Evolutionary conservation across 208 protist species (phyloP).

Genomic region (Trypanosoma theileri): DNA sequence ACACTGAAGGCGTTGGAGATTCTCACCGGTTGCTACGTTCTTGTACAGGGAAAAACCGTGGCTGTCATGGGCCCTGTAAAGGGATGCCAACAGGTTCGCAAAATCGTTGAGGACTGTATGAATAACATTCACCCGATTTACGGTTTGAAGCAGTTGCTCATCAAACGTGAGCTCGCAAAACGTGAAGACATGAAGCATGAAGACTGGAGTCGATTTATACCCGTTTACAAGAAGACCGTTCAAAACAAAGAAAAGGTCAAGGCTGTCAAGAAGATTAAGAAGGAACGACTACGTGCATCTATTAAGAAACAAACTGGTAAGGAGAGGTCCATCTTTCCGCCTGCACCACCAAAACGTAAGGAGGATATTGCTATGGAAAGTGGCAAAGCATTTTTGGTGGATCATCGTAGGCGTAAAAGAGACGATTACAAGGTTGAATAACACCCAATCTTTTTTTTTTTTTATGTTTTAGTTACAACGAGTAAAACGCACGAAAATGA

Average conservation of each 20-base stretch:
- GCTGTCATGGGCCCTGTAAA: conserved; percentile 95
- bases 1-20: conserved; percentile 99
- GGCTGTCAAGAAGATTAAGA: conserved; percentile 85
- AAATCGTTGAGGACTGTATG: conserved; percentile 99
- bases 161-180: conserved; percentile 98
- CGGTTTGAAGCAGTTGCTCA: conserved; percentile 99
- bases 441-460: too few relatives aligned
- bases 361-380: conserved; percentile 93
- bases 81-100: conserved; percentile 95
- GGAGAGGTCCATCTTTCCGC: conserved; percentile 86
- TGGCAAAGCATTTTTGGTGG: conserved; percentile 83
- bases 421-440: conserved; percentile 72
- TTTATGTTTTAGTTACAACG: not conserved
- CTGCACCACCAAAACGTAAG: conserved; percentile 81
- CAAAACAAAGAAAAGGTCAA: conserved; percentile 91
- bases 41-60: conserved; percentile 99
- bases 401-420: conserved; percentile 38
- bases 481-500: not conserved
- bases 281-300: conserved; percentile 63
- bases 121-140: conserved; percentile 99
- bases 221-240: conserved; percentile 94
- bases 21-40: conserved; percentile 98
- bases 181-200: conserved; percentile 95
- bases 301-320: conserved; percentile 71
- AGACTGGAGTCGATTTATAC: conserved; percentile 98